Evolutionary conservation across 1,284 basidiomycete genomes (phyloP).

Genomic region (Ganoderma sinense): DNA sequence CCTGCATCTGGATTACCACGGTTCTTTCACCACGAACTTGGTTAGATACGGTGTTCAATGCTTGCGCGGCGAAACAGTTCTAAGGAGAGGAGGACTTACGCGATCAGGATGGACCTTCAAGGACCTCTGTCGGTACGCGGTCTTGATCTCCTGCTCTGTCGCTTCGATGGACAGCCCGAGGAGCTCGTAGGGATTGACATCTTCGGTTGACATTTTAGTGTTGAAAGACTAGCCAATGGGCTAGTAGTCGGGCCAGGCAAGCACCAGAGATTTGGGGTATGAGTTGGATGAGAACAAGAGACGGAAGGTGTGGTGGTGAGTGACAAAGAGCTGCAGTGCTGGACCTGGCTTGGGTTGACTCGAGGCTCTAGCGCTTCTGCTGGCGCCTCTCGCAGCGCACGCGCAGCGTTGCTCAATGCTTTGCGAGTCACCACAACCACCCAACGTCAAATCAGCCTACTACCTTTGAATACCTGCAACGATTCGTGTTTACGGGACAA

Average conservation of each 20-base stretch:
- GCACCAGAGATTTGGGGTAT: not conserved
- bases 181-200: constrained; percentile 80
- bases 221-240: not conserved
- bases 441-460: too few species aligned
- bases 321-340: not conserved
- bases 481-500: too few species aligned
- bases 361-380: too few species aligned
- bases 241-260: not conserved
- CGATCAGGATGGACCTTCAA: constrained; percentile 91
- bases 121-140: constrained; percentile 84
- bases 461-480: too few species aligned
- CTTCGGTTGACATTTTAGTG: constrained; percentile 41
- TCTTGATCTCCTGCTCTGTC: constrained; percentile 85
- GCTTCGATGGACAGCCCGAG: constrained; percentile 73
- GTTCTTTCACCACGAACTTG: constrained; percentile 55
- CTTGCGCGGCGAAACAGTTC: not conserved
- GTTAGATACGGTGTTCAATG: constrained; percentile 30
- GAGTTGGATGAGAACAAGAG: not conserved
- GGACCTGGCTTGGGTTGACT: not conserved
- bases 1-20: constrained; percentile 83
- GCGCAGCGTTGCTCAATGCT: too few species aligned
- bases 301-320: not conserved
- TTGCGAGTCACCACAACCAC: too few species aligned
- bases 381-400: too few species aligned
- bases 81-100: constrained; percentile 52